These are phyloP conservation scores for Fragaria ananassa DNA, from an alignment of 306 rosid species.

Conservation along the genomic window DNA sequence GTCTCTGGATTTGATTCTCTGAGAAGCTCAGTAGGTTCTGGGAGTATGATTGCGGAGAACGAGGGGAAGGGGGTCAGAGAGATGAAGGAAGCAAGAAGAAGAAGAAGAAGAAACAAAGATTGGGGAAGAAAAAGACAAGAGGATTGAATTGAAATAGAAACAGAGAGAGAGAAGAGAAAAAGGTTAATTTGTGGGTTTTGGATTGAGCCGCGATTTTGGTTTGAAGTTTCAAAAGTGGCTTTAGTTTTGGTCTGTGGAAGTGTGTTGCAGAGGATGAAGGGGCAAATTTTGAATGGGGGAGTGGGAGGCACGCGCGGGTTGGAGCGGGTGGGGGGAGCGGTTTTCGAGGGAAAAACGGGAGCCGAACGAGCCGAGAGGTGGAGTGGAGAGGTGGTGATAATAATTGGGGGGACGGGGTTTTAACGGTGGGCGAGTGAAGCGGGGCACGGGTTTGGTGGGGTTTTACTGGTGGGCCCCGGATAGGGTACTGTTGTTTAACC, in stretches of 20 bases:
- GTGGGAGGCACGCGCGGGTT: slow-evolving; percentile 29
- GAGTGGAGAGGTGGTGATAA: slow-evolving; percentile 18
- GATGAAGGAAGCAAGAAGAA: not conserved
- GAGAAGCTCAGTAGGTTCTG: slow-evolving; percentile 9
- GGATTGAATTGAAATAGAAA: not conserved
- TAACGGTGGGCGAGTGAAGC: not conserved
- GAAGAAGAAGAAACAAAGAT: slow-evolving; percentile 5
- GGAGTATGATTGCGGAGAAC: not conserved
- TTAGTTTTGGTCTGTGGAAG: not conserved
- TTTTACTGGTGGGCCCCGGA: slow-evolving; percentile 5
- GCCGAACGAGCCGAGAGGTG: slow-evolving; percentile 7
- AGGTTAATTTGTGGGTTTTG: not conserved
- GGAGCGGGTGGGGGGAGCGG: not conserved
- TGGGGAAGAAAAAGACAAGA: not conserved
- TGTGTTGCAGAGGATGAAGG: not conserved
- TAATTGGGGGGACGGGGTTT: slow-evolving; percentile 20
- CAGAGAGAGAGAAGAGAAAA: not conserved
- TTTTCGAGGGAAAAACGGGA: not conserved
- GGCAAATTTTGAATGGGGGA: slow-evolving; percentile 34
- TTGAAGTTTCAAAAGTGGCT: slow-evolving; percentile 30
- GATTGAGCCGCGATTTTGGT: slow-evolving; percentile 38
- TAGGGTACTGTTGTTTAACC: not conserved
- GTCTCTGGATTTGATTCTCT: slow-evolving; percentile 18
- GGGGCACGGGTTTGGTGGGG: slow-evolving; percentile 8
- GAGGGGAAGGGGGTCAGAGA: slow-evolving; percentile 10